A percentile compares a stretch with the other conserved stretches of the same genome.
Evolutionary conservation across 73 alveolate genomes (phyloP).

Genomic region (Paramecium caudatum): DNA sequence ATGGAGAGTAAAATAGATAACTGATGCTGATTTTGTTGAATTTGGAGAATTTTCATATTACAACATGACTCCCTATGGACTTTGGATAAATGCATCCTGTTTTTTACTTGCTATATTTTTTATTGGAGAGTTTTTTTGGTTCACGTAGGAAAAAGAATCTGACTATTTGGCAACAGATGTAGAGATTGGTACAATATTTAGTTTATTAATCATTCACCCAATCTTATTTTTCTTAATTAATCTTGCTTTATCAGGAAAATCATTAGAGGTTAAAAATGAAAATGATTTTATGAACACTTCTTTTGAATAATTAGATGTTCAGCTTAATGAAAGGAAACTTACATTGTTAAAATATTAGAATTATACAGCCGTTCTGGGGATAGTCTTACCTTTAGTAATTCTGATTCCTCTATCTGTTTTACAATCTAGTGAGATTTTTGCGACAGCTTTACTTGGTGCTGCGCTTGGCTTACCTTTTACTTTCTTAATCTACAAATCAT

Average conservation of each 20-base stretch:
- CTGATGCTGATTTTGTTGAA: neutral
- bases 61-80: neutral
- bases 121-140: neutral
- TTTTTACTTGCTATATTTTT: neutral
- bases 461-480: conserved; percentile 8
- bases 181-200: conserved; percentile 40
- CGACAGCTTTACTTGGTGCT: neutral
- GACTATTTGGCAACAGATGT: neutral
- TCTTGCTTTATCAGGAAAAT: conserved; percentile 37
- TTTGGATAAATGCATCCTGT: conserved; percentile 47
- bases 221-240: conserved; percentile 4
- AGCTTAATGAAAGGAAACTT: neutral
- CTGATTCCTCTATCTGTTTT: neutral
- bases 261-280: neutral
- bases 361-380: neutral
- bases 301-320: neutral
- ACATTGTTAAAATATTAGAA: neutral
- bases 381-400: neutral
- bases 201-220: conserved; percentile 45
- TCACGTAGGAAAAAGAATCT: neutral
- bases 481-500: neutral
- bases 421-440: neutral
- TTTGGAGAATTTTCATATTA: conserved; percentile 48
- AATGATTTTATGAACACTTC: neutral
- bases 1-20: conserved; percentile 23